Conservation (phyloP, 768 basidiomycete genomes). For the Suillus subaureus region DNA sequence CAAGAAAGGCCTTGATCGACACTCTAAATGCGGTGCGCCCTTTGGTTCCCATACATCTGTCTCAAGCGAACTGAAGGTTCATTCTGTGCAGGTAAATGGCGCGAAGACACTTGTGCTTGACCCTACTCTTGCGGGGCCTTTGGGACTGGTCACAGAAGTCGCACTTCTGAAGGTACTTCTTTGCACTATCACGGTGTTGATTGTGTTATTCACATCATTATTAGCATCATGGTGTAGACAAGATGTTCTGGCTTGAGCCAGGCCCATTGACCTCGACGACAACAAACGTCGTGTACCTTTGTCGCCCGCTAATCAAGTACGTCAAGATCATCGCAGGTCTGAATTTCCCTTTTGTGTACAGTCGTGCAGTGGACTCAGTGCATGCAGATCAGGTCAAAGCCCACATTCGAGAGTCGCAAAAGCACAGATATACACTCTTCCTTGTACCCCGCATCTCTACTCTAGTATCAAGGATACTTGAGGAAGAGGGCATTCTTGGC, state of each 20-base stretch:
- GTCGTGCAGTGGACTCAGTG: conserved; percentile 27
- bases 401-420: conserved; percentile 68
- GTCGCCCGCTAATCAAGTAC: conserved; percentile 81
- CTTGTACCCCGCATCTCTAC: conserved; percentile 88
- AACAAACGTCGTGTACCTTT: conserved; percentile 90
- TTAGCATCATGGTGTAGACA: conserved; percentile 98
- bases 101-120: conserved; percentile 97
- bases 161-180: conserved; percentile 79
- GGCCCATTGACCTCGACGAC: conserved; percentile 84
- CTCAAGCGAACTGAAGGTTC: background rate
- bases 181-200: background rate
- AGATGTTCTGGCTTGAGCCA: conserved; percentile 98
- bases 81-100: conserved; percentile 69
- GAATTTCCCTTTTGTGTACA: conserved; percentile 29
- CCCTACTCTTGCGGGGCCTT: conserved; percentile 81
- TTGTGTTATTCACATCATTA: conserved; percentile 12
- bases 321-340: conserved; percentile 91
- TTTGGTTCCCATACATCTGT: background rate
- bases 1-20: conserved; percentile 79
- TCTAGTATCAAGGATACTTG: conserved; percentile 81
- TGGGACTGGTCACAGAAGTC: conserved; percentile 95
- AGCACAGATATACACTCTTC: conserved; percentile 84
- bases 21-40: conserved; percentile 74
- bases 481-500: conserved; percentile 98
- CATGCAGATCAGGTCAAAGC: conserved; percentile 86